Percentiles rank a stretch among this genome's conserved stretches.
phyloP scores from a whole-genome alignment of 2,329 filamentous ascomycete species.

The Fusarium sarcochroum region DNA sequence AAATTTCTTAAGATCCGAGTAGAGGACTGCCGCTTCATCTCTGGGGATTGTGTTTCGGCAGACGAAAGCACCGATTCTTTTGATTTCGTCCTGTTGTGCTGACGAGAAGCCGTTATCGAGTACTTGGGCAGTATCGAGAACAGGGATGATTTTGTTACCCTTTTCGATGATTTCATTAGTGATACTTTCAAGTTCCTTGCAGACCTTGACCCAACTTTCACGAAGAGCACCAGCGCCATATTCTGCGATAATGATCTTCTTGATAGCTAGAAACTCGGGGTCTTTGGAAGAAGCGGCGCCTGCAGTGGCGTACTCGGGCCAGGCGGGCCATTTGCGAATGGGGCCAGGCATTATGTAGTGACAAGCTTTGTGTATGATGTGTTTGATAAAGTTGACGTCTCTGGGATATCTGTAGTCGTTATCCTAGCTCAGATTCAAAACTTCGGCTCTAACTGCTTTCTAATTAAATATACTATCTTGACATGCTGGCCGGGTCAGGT shows the following conservation, averaged over 20 bases:
- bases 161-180: constrained; percentile 8
- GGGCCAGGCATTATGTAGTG: neutral
- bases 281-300: neutral
- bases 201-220: constrained; percentile 1
- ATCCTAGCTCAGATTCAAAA: neutral
- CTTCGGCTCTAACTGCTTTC: neutral
- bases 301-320: neutral
- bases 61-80: neutral
- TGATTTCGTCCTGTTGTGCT: constrained; percentile 1
- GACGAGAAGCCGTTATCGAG: neutral
- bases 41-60: neutral
- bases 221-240: neutral
- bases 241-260: neutral
- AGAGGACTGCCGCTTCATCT: neutral
- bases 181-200: neutral
- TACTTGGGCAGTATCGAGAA: neutral
- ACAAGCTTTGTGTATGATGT: neutral
- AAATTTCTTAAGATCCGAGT: neutral
- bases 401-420: neutral
- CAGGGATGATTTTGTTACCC: neutral
- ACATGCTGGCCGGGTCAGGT: neutral
- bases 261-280: constrained; percentile 1
- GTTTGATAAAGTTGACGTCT: neutral
- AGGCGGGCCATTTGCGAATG: constrained; percentile 1
- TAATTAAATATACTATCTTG: too few relatives aligned